Percentiles rank a stretch among this genome's conserved stretches.
These are phyloP conservation scores for Lichtheimia ramosa DNA, from an alignment of 371 early-diverging fungal genomes.

Conservation along the genomic window DNA sequence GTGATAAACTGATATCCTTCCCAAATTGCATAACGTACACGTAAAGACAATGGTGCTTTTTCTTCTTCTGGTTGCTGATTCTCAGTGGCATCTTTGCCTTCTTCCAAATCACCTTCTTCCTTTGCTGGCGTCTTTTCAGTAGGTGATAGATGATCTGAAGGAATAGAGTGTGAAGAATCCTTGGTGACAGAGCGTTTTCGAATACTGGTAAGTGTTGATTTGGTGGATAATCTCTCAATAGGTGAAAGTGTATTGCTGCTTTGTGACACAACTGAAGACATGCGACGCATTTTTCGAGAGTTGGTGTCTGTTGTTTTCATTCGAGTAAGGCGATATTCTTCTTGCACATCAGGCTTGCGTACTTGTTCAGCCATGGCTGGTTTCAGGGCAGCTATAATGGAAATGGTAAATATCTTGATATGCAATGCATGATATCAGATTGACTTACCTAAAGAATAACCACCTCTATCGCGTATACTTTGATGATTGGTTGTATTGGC, in stretches of 20 bases:
- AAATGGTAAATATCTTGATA: not conserved
- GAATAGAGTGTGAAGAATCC: not conserved
- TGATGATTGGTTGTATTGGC: slow-evolving; percentile 44
- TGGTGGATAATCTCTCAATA: not conserved
- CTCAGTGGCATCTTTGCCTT: not conserved
- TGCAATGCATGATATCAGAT: not conserved
- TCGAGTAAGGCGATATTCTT: slow-evolving; percentile 31
- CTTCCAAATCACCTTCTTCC: slow-evolving; percentile 8
- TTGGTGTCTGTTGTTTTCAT: slow-evolving; percentile 24
- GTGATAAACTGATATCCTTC: slow-evolving; percentile 36
- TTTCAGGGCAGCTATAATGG: slow-evolving; percentile 21
- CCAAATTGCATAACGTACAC: slow-evolving; percentile 54
- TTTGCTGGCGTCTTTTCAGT: not conserved
- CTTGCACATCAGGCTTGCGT: slow-evolving; percentile 23
- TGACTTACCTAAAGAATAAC: slow-evolving; percentile 32
- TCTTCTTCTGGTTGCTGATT: slow-evolving; percentile 18
- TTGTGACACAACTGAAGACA: slow-evolving; percentile 13
- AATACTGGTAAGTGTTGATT: not conserved
- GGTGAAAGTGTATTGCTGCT: slow-evolving; percentile 4
- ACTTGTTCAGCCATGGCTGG: slow-evolving; percentile 25
- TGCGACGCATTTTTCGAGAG: slow-evolving; percentile 13
- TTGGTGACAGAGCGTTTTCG: not conserved
- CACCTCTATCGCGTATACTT: slow-evolving; percentile 43
- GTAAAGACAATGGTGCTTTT: slow-evolving; percentile 23
- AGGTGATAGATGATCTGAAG: not conserved